These are phyloP conservation scores for Cutaneotrichosporon cavernicola DNA, from an alignment of 1,284 basidiomycete genomes.

Conservation along the genomic window DNA sequence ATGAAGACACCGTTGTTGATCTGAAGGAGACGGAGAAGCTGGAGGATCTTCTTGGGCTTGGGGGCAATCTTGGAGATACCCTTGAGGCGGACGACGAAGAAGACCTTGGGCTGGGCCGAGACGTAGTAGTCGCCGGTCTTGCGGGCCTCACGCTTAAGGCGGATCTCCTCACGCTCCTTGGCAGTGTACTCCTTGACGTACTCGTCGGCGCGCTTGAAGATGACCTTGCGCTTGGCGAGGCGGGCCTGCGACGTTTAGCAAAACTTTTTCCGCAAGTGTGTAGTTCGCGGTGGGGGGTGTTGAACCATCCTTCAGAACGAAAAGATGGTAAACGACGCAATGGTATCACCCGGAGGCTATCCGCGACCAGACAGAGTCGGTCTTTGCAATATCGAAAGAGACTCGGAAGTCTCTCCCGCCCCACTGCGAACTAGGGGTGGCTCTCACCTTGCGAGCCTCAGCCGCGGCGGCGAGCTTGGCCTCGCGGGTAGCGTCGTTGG, in stretches of 20 bases:
- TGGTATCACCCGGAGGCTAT: constrained; percentile 63
- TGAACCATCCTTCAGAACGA: constrained; percentile 68
- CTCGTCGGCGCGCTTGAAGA: constrained; percentile 99
- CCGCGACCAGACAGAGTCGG: constrained; percentile 51
- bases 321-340: constrained; percentile 89
- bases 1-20: constrained; percentile 99
- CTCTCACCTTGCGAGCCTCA: constrained; percentile 89
- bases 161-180: constrained; percentile 95
- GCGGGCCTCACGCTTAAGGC: constrained; percentile 89
- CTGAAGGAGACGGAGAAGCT: constrained; percentile 95
- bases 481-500: constrained; percentile 95
- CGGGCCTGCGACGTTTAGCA: constrained; percentile 61
- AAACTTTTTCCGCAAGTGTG: background rate
- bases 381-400: constrained; percentile 72
- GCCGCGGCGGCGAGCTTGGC: constrained; percentile 83
- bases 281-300: constrained; percentile 7
- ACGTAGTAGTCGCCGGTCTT: constrained; percentile 96
- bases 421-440: constrained; percentile 6
- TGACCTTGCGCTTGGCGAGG: constrained; percentile 89
- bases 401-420: background rate
- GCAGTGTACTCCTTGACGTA: constrained; percentile 96
- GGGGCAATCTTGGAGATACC: constrained; percentile 99
- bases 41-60: constrained; percentile 98
- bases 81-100: constrained; percentile 95
- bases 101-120: constrained; percentile 92